A percentile compares a stretch with the other conserved stretches of the same genome.
Conservation (phyloP, 78 protist genomes). For the Guillardia theta region DNA sequence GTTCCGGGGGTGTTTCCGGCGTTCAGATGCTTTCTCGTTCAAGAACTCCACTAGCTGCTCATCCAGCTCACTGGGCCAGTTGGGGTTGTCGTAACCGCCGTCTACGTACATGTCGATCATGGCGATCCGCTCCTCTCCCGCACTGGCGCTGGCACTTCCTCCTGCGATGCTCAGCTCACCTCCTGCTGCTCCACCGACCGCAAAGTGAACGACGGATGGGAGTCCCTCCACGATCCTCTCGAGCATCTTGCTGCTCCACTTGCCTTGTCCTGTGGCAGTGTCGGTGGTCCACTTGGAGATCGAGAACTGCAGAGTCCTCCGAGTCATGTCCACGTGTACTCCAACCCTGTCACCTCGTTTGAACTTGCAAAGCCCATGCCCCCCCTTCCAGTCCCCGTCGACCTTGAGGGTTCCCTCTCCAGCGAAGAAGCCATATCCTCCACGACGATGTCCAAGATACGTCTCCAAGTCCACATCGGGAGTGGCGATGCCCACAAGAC, state of each 20-base stretch:
- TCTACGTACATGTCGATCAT: neutral
- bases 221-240: conserved; percentile 8
- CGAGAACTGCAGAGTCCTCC: conserved; percentile 14
- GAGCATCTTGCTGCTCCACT: neutral
- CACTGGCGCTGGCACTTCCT: neutral
- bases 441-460: neutral
- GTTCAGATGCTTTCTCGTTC: conserved; percentile 7
- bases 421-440: conserved; percentile 33
- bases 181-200: neutral
- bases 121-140: neutral
- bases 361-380: neutral
- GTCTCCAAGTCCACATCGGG: conserved; percentile 23
- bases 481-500: conserved; percentile 14
- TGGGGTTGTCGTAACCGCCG: conserved; percentile 23
- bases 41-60: neutral
- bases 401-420: neutral
- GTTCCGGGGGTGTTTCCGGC: conserved; percentile 16
- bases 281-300: neutral
- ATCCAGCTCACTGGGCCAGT: conserved; percentile 17
- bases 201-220: conserved; percentile 3
- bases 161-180: conserved; percentile 24
- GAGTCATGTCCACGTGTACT: conserved; percentile 25
- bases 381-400: conserved; percentile 42
- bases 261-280: neutral
- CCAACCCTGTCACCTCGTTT: neutral